These are phyloP conservation scores for Sanchytrium tribonematis DNA, from an alignment of 371 early-diverging fungal genomes.

Conservation along the genomic window DNA sequence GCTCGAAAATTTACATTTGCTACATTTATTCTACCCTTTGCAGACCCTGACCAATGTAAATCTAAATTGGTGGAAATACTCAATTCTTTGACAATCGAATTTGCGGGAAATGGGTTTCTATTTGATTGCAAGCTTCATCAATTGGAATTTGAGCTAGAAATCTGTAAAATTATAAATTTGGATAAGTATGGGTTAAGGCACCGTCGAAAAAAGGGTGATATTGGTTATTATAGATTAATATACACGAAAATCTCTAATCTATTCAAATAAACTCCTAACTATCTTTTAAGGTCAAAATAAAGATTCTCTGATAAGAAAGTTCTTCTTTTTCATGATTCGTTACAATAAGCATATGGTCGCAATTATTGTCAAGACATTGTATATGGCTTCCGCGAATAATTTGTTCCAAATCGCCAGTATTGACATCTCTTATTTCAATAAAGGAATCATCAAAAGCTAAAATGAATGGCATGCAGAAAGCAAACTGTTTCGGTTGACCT, in stretches of 20 bases:
- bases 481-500: conserved; percentile 17
- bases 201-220: too few species aligned
- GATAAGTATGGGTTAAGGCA: background rate
- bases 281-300: background rate
- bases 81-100: background rate
- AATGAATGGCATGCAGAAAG: conserved; percentile 48
- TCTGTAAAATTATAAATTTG: background rate
- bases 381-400: conserved; percentile 11
- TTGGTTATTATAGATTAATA: background rate
- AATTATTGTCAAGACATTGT: conserved; percentile 5
- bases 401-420: conserved; percentile 24
- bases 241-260: background rate
- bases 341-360: conserved; percentile 3
- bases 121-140: background rate
- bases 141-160: background rate
- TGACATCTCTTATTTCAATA: conserved; percentile 57
- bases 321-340: background rate
- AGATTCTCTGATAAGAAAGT: background rate
- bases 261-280: too few species aligned
- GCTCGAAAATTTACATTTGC: background rate
- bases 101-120: background rate
- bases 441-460: conserved; percentile 64
- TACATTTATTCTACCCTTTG: background rate
- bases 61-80: background rate
- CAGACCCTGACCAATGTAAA: background rate